Base-by-base conservation (phyloP, 1,139 yeast genomes). In the Suhomyces bribrorum region DNA sequence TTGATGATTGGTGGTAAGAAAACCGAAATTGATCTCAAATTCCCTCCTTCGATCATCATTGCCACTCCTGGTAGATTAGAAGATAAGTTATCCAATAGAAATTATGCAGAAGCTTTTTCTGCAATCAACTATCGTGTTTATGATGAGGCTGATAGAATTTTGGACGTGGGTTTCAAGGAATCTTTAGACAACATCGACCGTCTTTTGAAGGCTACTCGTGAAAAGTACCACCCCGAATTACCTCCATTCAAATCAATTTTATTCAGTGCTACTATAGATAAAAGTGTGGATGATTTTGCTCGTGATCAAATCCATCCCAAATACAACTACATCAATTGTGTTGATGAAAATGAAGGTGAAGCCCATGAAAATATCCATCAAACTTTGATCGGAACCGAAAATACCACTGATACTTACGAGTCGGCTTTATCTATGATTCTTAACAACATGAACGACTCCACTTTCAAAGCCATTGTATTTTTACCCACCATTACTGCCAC, bases 61-160 rank as follows among this genome's bases (percentile, higher is more conserved):
- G 95, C 89, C 12, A 89, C 97, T 4, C 97, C 97, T 1, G 97
- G 97, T 47, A 77, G 97, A 65, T 72, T 89, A 43, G 60, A 73
- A 40, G 95, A 84, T 50, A 65, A 77, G 43, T 62, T 88, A 40
- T 68, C 66, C 31, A 72, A 72, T 39, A 62, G 61, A 7, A 54
- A 50, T 14, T 75, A 80, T 42, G 64, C 73, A 13, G 59, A 62
- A 17, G 69, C 73, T 29, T 83, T 88, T 57, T 57, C 66, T 29
- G 65, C 70, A 38, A 66, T 90, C 37, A 73, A 75, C 43, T 78
- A 81, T 51, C 73, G 87, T 49, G 83, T 88, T 25, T 78, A 87
- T 48, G 97, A 89, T 61, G 97, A 89, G 67, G 96, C 96, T 33
- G 96, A 87, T 62, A 76, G 92, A 54, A 64, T 87, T 36, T 67